Percentiles rank a stretch among this genome's conserved stretches.
Conservation (phyloP, 2,329 filamentous ascomycete genomes). For the Colletotrichum lentis region DNA sequence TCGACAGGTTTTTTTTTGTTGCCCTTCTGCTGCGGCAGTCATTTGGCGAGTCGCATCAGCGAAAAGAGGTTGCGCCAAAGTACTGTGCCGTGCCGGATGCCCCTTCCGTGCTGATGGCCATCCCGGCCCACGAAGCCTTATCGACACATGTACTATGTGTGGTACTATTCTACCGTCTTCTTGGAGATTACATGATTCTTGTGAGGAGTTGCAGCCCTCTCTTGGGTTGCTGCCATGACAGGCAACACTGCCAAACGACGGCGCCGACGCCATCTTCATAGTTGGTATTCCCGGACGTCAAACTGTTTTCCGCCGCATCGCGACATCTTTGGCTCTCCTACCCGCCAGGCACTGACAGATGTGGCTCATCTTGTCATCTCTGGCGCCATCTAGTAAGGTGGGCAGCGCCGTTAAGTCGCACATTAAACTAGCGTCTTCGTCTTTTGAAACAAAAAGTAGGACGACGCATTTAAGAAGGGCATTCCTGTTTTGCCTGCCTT, state of each 20-base stretch:
- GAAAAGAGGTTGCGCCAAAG: not conserved
- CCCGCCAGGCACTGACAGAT: not conserved
- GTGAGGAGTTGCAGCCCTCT: not conserved
- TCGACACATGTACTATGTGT: not conserved
- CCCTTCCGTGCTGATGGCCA: not conserved
- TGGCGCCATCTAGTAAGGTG: not conserved
- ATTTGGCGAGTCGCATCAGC: too few species aligned
- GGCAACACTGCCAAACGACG: not conserved
- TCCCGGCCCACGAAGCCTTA: not conserved
- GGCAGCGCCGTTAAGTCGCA: not conserved
- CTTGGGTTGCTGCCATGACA: not conserved
- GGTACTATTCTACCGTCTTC: not conserved
- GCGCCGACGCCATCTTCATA: not conserved
- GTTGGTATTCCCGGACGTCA: not conserved
- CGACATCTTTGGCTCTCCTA: too few species aligned
- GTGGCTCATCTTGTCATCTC: not conserved
- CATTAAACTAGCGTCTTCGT: not conserved
- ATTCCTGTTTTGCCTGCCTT: not conserved
- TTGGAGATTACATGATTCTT: not conserved
- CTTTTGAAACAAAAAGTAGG: conserved; percentile 26
- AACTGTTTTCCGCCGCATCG: not conserved
- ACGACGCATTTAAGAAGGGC: conserved; percentile 9
- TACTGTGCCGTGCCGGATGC: conserved; percentile 1
- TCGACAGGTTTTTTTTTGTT: not conserved
- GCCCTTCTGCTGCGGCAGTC: not conserved